phyloP scores from a whole-genome alignment of 805 yeast genomes.

The Komagataella kurtzmanii region DNA sequence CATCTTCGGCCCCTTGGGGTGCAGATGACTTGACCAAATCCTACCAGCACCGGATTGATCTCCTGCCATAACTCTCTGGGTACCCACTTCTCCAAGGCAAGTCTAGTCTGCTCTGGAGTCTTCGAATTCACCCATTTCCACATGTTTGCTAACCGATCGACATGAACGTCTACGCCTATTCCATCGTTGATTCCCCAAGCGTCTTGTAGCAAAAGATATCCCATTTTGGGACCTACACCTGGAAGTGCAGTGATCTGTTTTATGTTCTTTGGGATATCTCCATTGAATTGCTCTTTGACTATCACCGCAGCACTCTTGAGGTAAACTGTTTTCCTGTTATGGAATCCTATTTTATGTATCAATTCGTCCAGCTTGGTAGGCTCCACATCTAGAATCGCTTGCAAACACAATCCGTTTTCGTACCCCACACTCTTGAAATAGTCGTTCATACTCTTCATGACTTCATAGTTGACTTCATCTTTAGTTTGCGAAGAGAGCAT shows the following conservation, averaged over 20 bases:
- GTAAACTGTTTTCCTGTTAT: constrained; percentile 61
- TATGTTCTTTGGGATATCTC: constrained; percentile 64
- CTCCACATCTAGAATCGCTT: constrained; percentile 33
- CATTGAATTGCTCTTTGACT: constrained; percentile 31
- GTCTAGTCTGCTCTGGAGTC: constrained; percentile 68
- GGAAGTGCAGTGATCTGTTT: constrained; percentile 59
- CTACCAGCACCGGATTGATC: constrained; percentile 77
- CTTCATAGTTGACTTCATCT: constrained; percentile 71
- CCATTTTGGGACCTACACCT: constrained; percentile 97
- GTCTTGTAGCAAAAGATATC: constrained; percentile 61
- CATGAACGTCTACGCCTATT: constrained; percentile 91
- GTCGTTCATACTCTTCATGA: constrained; percentile 48
- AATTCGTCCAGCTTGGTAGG: constrained; percentile 48
- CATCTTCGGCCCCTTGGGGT: constrained; percentile 59
- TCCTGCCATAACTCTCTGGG: constrained; percentile 69
- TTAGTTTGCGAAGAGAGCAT: constrained; percentile 90
- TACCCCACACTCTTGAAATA: constrained; percentile 24
- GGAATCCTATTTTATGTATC: constrained; percentile 81
- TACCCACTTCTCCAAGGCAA: constrained; percentile 58
- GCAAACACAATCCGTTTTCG: constrained; percentile 40
- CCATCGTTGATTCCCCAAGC: constrained; percentile 74
- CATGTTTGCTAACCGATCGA: constrained; percentile 66
- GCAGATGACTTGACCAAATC: constrained; percentile 88
- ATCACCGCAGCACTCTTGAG: constrained; percentile 49
- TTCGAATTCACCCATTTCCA: constrained; percentile 62